Base-by-base conservation (phyloP, 169 alveolate genomes). In the Plasmodium vinckei region DNA sequence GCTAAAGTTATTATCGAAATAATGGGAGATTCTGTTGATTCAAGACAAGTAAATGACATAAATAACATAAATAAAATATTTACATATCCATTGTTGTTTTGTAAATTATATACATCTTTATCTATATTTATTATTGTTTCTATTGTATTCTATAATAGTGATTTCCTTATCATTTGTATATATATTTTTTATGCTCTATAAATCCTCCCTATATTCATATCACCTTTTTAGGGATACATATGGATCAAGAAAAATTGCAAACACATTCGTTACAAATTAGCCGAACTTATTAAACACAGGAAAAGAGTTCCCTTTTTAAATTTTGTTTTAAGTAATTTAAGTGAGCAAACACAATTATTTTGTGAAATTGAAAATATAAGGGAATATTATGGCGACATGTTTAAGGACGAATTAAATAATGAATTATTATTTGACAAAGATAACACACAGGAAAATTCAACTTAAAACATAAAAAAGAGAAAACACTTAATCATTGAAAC, bases 21-120 rank as follows among this genome's bases (percentile, higher is more conserved):
- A 10, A 79, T 79, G 89, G 89, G 89, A 17, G 89, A 79, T 47
- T 79, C 89, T 9, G 68, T 79, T n/a, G 89, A 79, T 68, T 51
- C 89, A 25, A 67, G 84, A 68, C 89, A 79, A 54, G 89, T 79
- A 79, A 12, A 27, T 57, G 3, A 0, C 42, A 33, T 33, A 33
- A 33, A 27, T 57, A 33, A 0, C 42, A 33, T 33, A 33, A 33
- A 33, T 33, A 33, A 33, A 33, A 33, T 33, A 2, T 33, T 33
- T 4, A 1, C 42, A 33, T 33, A 3, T 33, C 0, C 5, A 33
- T 33, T 33, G 39, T 27, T 27, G 7, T 33, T 33, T 33, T 33
- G 5, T 33, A 33, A 33, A 33, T 33, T 33, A 33, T 33, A 4
- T 4, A 33, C 42, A 2, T 3, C 7, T 33, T 4, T 33, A 33